These are phyloP conservation scores for Penicillium sp. DNA, from an alignment of 2,329 filamentous ascomycete species.

Conservation along the genomic window DNA sequence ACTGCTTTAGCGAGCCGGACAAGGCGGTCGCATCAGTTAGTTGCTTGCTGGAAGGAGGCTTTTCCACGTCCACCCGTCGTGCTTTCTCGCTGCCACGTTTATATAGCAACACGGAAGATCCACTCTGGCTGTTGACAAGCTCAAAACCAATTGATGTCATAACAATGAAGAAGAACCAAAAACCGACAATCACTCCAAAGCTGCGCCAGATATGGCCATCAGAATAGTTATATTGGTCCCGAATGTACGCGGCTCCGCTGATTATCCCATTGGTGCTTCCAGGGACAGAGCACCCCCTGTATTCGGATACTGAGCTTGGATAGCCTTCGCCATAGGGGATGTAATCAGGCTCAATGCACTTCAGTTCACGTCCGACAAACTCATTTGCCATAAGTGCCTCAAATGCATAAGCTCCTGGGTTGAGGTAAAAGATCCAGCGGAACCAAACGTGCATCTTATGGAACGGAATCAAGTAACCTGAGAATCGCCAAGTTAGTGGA, in stretches of 20 bases:
- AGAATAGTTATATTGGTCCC: slow-evolving; percentile 55
- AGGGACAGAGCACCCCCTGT: slow-evolving; percentile 33
- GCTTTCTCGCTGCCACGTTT: slow-evolving; percentile 33
- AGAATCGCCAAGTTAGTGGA: neutral
- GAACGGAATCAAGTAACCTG: slow-evolving; percentile 62
- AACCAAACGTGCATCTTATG: slow-evolving; percentile 64
- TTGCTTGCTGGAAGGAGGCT: neutral
- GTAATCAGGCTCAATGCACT: slow-evolving; percentile 53
- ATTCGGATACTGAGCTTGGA: slow-evolving; percentile 15
- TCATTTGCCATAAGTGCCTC: slow-evolving; percentile 69
- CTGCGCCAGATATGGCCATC: slow-evolving; percentile 65
- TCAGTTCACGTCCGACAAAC: slow-evolving; percentile 57
- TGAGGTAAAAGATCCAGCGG: slow-evolving; percentile 61
- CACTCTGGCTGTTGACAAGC: slow-evolving; percentile 40
- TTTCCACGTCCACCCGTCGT: neutral
- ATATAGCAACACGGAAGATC: slow-evolving; percentile 35
- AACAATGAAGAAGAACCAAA: slow-evolving; percentile 74
- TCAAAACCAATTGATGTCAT: slow-evolving; percentile 77
- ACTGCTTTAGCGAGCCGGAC: slow-evolving; percentile 62
- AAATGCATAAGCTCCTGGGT: slow-evolving; percentile 68
- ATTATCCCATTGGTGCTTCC: slow-evolving; percentile 39
- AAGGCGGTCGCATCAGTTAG: slow-evolving; percentile 9
- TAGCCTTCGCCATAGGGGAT: slow-evolving; percentile 50
- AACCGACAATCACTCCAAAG: slow-evolving; percentile 72
- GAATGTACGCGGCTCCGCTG: slow-evolving; percentile 55